Percentiles rank a stretch among this genome's conserved stretches.
phyloP scores from a whole-genome alignment of 495 filamentous ascomycete species.

The Trichoderma orchidacearum region DNA sequence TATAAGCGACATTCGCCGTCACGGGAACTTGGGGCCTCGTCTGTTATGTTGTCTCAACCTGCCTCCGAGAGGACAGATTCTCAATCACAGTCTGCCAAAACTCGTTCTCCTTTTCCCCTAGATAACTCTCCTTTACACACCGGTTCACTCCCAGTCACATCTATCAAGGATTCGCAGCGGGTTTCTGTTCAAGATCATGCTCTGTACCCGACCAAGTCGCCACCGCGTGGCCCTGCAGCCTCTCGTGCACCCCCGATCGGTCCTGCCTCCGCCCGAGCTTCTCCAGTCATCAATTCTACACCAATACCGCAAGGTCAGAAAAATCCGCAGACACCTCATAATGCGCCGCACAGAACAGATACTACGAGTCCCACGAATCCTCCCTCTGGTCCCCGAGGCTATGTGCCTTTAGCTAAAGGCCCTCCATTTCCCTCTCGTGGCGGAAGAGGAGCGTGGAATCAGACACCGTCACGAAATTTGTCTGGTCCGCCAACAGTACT shows the following conservation, averaged over 20 bases:
- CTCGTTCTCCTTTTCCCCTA: slow-evolving; percentile 27
- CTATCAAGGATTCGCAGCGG: slow-evolving; percentile 13
- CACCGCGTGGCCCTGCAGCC: slow-evolving; percentile 33
- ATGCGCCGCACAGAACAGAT: slow-evolving; percentile 17
- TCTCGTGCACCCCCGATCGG: slow-evolving; percentile 31
- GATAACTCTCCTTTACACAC: slow-evolving; percentile 12
- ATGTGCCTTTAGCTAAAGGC: slow-evolving; percentile 19
- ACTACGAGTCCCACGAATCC: slow-evolving; percentile 23
- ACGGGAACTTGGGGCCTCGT: slow-evolving; percentile 27
- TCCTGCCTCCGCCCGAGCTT: slow-evolving; percentile 25
- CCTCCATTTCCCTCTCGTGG: slow-evolving; percentile 22
- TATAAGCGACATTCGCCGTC: slow-evolving; percentile 26
- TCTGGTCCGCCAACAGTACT: slow-evolving; percentile 17
- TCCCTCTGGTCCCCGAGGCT: slow-evolving; percentile 32
- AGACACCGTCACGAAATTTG: slow-evolving; percentile 18
- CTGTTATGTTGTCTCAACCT: slow-evolving; percentile 27
- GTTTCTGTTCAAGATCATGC: slow-evolving; percentile 12
- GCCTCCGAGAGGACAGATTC: slow-evolving; percentile 29
- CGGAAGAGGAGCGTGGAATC: slow-evolving; percentile 24
- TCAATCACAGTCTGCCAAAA: slow-evolving; percentile 20
- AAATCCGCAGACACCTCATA: slow-evolving; percentile 14
- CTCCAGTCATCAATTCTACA: slow-evolving; percentile 13
- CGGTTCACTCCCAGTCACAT: slow-evolving; percentile 10
- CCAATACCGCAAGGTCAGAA: slow-evolving; percentile 17
- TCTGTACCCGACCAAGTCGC: slow-evolving; percentile 17